Conservation (phyloP, 169 alveolate species). For the Plasmodium gallinaceum region DNA sequence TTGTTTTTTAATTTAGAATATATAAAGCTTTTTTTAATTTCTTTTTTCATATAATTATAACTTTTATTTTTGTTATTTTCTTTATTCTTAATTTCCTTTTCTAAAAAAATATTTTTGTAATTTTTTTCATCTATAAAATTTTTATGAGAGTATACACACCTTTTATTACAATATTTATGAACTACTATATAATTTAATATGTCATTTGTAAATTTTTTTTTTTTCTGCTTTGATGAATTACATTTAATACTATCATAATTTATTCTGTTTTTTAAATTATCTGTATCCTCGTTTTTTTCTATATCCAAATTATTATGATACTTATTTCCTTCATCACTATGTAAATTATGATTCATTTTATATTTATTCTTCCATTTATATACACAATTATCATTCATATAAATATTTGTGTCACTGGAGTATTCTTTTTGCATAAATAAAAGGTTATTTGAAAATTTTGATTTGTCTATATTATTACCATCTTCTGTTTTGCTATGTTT, state of each 20-base stretch:
- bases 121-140: conserved; percentile 14
- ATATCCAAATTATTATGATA: background rate
- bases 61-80: background rate
- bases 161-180: conserved; percentile 6
- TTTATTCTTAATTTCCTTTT: conserved; percentile 15
- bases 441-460: background rate
- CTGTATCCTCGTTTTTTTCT: conserved; percentile 8
- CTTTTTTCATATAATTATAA: background rate
- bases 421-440: conserved; percentile 19
- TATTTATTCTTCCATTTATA: background rate
- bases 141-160: background rate
- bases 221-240: background rate
- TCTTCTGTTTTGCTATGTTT: background rate
- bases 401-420: conserved; percentile 3
- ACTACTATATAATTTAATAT: conserved; percentile 35
- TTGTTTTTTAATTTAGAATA: conserved; percentile 28
- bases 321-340: background rate
- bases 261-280: conserved; percentile 4
- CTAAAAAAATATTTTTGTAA: background rate
- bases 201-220: background rate
- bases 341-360: background rate
- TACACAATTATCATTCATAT: background rate
- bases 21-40: conserved; percentile 18
- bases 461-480: background rate
- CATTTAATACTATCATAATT: background rate